Percentiles rank a stretch among this genome's conserved stretches.
Conservation (phyloP, 805 yeast species). For the Cyberlindnera maclurae region DNA sequence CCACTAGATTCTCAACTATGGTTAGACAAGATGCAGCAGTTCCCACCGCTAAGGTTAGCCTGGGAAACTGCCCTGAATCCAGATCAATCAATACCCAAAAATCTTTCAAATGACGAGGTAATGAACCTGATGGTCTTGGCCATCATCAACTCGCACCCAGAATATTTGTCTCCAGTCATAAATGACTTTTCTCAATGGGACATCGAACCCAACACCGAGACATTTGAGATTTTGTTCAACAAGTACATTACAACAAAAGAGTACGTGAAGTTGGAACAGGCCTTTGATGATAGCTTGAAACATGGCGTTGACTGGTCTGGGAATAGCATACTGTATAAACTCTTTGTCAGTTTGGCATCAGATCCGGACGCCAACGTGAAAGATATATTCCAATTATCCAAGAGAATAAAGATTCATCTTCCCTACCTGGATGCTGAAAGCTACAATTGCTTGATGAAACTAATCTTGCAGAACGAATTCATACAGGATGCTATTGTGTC, state of each 20-base stretch:
- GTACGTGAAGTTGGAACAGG: slow-evolving; percentile 11
- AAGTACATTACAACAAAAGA: slow-evolving; percentile 6
- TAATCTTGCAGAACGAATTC: slow-evolving; percentile 29
- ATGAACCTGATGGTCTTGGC: slow-evolving; percentile 4
- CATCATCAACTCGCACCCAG: slow-evolving; percentile 3
- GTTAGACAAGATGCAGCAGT: neutral
- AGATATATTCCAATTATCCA: slow-evolving; percentile 29
- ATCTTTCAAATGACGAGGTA: neutral
- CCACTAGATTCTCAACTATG: neutral
- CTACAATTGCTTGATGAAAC: slow-evolving; percentile 30
- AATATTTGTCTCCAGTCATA: slow-evolving; percentile 3
- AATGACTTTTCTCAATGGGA: slow-evolving; percentile 1
- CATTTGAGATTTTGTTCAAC: slow-evolving; percentile 9
- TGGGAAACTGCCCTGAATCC: slow-evolving; percentile 4
- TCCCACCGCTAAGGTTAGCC: neutral
- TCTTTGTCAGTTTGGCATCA: slow-evolving; percentile 24
- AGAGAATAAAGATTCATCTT: slow-evolving; percentile 35
- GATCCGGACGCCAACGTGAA: slow-evolving; percentile 22
- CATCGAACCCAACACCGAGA: slow-evolving; percentile 4
- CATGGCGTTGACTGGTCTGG: slow-evolving; percentile 39
- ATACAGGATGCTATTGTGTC: slow-evolving; percentile 36
- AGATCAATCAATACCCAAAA: neutral
- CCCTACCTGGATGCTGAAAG: slow-evolving; percentile 31
- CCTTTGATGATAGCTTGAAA: slow-evolving; percentile 29
- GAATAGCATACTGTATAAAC: slow-evolving; percentile 18